These are phyloP conservation scores for Boletus pseudo-olivaceus DNA, from an alignment of 768 basidiomycete genomes.

Conservation along the genomic window DNA sequence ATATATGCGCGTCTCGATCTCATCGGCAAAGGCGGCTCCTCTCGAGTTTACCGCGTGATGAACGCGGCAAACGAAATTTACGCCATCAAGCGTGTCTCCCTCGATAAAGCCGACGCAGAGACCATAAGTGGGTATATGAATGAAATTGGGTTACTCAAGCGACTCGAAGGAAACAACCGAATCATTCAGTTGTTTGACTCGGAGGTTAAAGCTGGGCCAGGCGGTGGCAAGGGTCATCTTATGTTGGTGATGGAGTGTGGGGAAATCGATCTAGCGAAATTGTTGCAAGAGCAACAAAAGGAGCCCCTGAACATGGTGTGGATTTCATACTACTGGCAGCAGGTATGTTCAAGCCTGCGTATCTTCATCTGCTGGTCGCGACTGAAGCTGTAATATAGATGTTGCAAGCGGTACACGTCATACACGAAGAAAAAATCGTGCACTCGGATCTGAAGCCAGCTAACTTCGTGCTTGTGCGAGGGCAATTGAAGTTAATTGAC, in stretches of 20 bases:
- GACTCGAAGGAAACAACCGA: slow-evolving; percentile 89
- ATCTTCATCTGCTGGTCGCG: background rate
- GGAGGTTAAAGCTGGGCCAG: slow-evolving; percentile 66
- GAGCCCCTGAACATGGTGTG: slow-evolving; percentile 90
- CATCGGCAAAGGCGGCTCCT: slow-evolving; percentile 92
- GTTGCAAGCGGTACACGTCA: slow-evolving; percentile 97
- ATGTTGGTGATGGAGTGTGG: slow-evolving; percentile 96
- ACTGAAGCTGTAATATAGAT: slow-evolving; percentile 52
- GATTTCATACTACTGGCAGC: slow-evolving; percentile 95
- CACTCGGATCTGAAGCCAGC: slow-evolving; percentile 98
- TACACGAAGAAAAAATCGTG: slow-evolving; percentile 97
- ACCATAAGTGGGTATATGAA: slow-evolving; percentile 93
- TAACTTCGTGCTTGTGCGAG: slow-evolving; percentile 95
- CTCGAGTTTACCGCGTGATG: slow-evolving; percentile 92
- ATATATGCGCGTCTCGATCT: slow-evolving; percentile 81
- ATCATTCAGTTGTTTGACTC: slow-evolving; percentile 92
- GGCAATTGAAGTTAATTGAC: slow-evolving; percentile 95
- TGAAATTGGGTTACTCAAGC: slow-evolving; percentile 88
- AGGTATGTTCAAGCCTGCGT: slow-evolving; percentile 49
- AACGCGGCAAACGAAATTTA: slow-evolving; percentile 72
- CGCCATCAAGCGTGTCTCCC: slow-evolving; percentile 88
- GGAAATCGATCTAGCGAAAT: slow-evolving; percentile 83
- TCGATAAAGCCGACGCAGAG: slow-evolving; percentile 86
- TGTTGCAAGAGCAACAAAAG: slow-evolving; percentile 81
- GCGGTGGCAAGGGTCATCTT: slow-evolving; percentile 69